Evolutionary conservation across 306 rosid species (phyloP).

Genomic region (Fagus sylvatica): DNA sequence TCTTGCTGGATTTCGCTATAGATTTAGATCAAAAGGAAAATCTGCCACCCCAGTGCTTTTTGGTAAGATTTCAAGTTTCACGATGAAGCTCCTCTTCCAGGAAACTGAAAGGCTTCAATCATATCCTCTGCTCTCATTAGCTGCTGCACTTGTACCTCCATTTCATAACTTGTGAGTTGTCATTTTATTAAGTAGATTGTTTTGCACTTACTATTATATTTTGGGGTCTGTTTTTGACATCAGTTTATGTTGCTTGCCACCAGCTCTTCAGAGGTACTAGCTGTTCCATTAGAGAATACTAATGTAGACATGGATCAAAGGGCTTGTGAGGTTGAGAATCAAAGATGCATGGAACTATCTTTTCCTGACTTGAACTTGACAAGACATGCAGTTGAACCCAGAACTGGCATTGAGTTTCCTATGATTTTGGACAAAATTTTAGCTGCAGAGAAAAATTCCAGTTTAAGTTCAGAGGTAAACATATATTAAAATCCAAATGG

Average conservation of each 20-base stretch:
- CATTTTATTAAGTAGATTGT: slow-evolving; percentile 15
- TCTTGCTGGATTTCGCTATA: slow-evolving; percentile 42
- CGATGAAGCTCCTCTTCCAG: slow-evolving; percentile 43
- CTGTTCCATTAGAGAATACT: slow-evolving; percentile 53
- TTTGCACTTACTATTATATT: slow-evolving; percentile 4
- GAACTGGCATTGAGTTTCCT: slow-evolving; percentile 93
- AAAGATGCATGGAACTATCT: slow-evolving; percentile 45
- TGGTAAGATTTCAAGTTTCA: slow-evolving; percentile 55
- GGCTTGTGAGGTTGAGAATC: slow-evolving; percentile 58
- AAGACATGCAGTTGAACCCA: slow-evolving; percentile 73
- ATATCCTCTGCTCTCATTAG: slow-evolving; percentile 56
- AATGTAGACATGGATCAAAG: slow-evolving; percentile 51
- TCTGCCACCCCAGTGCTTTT: slow-evolving; percentile 26
- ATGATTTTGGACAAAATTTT: slow-evolving; percentile 52
- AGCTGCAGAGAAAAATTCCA: slow-evolving; percentile 44
- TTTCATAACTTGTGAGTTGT: slow-evolving; percentile 69
- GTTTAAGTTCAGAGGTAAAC: slow-evolving; percentile 71
- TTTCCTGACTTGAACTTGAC: slow-evolving; percentile 51
- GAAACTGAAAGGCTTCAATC: slow-evolving; percentile 60
- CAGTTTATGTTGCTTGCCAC: slow-evolving; percentile 11
- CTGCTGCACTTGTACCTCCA: slow-evolving; percentile 79
- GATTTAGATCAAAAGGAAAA: slow-evolving; percentile 46
- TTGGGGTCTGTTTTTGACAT: slow-evolving; percentile 8
- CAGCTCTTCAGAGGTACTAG: slow-evolving; percentile 73
- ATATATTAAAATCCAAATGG: slow-evolving; percentile 19